Conservation (phyloP, 805 yeast genomes). For the Candida adriatica region DNA sequence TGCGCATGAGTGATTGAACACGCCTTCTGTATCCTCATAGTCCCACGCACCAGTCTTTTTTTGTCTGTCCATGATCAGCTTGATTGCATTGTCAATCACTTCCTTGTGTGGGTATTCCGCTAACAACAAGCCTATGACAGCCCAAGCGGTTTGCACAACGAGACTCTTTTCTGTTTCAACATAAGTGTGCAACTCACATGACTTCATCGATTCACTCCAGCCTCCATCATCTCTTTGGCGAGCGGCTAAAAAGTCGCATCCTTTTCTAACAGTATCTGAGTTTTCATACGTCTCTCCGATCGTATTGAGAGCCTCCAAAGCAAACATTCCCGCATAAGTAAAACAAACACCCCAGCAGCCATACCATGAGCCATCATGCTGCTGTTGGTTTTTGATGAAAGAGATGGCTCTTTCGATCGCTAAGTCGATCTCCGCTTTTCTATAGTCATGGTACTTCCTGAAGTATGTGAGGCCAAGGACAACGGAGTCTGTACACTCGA, state of each 20-base stretch:
- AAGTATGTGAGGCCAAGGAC: constrained; percentile 84
- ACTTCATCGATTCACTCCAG: constrained; percentile 94
- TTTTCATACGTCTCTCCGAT: constrained; percentile 59
- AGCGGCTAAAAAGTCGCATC: constrained; percentile 76
- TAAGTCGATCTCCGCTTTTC: constrained; percentile 53
- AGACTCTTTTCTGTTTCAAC: constrained; percentile 57
- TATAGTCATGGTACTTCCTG: constrained; percentile 56
- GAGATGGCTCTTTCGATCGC: constrained; percentile 70
- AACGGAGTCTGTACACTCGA: constrained; percentile 95
- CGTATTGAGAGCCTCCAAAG: constrained; percentile 80
- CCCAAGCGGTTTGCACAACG: constrained; percentile 94
- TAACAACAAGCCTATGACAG: constrained; percentile 67
- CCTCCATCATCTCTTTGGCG: constrained; percentile 89
- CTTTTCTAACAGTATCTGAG: constrained; percentile 55
- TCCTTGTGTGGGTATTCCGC: constrained; percentile 71
- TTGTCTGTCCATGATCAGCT: constrained; percentile 61
- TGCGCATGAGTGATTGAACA: constrained; percentile 89
- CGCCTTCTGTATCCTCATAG: constrained; percentile 86
- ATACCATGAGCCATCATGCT: constrained; percentile 89
- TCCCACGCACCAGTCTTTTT: constrained; percentile 74
- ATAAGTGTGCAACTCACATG: constrained; percentile 74
- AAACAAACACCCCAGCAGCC: constrained; percentile 98
- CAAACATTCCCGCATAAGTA: constrained; percentile 97
- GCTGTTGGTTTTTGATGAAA: constrained; percentile 65
- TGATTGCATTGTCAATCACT: constrained; percentile 58